Evolutionary conservation across 2,329 filamentous ascomycete genomes (phyloP).

Genomic region (Madurella mycetomatis): DNA sequence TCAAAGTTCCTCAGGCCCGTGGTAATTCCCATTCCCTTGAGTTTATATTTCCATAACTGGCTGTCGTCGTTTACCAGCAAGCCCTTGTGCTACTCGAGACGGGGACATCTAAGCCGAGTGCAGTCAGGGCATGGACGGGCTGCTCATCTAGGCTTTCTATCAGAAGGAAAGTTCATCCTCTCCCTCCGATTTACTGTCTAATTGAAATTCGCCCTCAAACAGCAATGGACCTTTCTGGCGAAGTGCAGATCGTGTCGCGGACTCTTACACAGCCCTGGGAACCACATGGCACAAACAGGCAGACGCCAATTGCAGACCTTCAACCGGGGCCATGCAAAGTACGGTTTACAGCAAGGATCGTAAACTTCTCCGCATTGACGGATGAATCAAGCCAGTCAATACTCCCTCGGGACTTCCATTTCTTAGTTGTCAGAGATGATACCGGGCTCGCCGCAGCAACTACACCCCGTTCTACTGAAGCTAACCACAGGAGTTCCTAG

Average conservation of each 20-base stretch:
- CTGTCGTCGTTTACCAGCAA: not conserved
- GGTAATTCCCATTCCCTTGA: no score
- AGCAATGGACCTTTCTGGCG: conserved; percentile 38
- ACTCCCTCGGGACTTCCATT: conserved; percentile 46
- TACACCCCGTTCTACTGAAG: not conserved
- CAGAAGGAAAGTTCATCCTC: conserved; percentile 24
- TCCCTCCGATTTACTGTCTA: not conserved
- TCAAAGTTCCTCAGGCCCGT: no score
- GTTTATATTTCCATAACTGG: no score
- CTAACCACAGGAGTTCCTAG: not conserved
- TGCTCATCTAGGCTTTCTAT: conserved; percentile 35
- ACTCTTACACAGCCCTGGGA: conserved; percentile 37
- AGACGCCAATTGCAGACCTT: conserved; percentile 43
- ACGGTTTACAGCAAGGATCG: conserved; percentile 50
- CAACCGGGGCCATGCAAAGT: conserved; percentile 47
- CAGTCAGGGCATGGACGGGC: not conserved
- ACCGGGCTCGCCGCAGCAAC: conserved; percentile 49
- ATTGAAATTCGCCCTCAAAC: not conserved
- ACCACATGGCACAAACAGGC: conserved; percentile 44
- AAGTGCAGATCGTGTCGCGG: conserved; percentile 38
- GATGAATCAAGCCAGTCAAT: conserved; percentile 39
- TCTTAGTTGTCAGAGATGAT: conserved; percentile 53
- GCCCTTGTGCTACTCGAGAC: not conserved
- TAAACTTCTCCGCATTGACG: conserved; percentile 47
- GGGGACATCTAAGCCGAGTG: not conserved